These are phyloP conservation scores for Balamuthia mandrillaris DNA, from an alignment of 208 protist species.

Conservation along the genomic window DNA sequence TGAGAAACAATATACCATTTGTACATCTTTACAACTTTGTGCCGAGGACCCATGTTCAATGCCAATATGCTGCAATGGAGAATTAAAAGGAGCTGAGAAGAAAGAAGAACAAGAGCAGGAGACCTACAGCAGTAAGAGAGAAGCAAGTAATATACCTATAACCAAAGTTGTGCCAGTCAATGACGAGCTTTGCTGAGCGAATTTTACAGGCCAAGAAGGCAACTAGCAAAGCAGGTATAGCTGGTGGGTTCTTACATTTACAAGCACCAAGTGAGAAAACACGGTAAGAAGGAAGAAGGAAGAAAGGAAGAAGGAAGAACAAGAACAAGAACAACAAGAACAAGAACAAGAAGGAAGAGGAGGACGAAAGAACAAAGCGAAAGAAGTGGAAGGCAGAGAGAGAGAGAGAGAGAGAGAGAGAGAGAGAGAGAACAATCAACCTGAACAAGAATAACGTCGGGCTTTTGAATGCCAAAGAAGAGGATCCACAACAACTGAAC, in stretches of 20 bases:
- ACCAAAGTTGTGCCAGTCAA: constrained; percentile 62
- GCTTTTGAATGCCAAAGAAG: neutral
- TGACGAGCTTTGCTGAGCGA: constrained; percentile 25
- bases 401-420: neutral
- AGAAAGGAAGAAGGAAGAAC: neutral
- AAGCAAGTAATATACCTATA: neutral
- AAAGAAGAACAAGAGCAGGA: neutral
- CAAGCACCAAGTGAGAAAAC: neutral
- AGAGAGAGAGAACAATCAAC: neutral
- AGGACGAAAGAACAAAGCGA: too few species aligned
- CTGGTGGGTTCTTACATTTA: constrained; percentile 25
- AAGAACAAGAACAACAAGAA: neutral
- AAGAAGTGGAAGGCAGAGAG: neutral
- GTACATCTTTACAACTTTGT: neutral
- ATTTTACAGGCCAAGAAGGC: constrained; percentile 20
- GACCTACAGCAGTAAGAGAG: neutral
- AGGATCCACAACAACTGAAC: constrained; percentile 16
- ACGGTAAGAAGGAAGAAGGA: too few species aligned
- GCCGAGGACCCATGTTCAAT: neutral
- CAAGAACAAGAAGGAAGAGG: neutral
- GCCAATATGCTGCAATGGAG: neutral
- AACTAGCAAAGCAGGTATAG: constrained; percentile 46
- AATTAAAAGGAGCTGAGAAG: neutral
- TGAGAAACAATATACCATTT: too few species aligned
- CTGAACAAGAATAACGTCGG: neutral